Base-by-base conservation (phyloP, 2,329 filamentous ascomycete species). In the Rutstroemia sp. region DNA sequence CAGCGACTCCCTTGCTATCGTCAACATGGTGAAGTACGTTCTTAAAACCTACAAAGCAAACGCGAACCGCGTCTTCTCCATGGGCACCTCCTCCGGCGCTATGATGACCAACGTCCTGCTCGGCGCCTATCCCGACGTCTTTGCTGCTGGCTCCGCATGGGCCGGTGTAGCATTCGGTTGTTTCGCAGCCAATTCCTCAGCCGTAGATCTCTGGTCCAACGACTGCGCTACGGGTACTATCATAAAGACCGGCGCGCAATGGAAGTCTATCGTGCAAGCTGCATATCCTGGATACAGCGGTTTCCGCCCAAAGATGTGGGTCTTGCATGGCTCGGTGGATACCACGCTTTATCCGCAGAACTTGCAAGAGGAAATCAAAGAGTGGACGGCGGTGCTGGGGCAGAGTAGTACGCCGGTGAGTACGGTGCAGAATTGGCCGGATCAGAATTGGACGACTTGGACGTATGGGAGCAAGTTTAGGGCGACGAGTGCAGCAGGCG, bases 21-120 rank as follows among this genome's bases (percentile, higher is more conserved):
- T 76, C 23, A 81, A 79, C 64, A 84, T 84, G 80, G 79, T 83
- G 48, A 72, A 69, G 41, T 83, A 80, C 62, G 73, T 78, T 3
- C 67, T 83, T n/a, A 60, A 66, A 8, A 73, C 73, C 64, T 82
- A 83, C 68, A 70, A 71, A 2, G 80, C 73, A 25, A 77, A 84
- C 63, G 63, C 73, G 30, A 70, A 64, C 58, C 73, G 73, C 54
- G 78, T 84, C 2, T 84, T 77, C 58, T 78, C 78, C 1, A 80
- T 77, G 0, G 81, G 82, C 2, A 52, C 34, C 5, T 52, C 47
- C 4, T 55, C 44, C 8, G 76, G 76, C 1, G 75, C 71, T n/a
- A 78, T 78, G 74, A 77, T 78, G 75, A 76, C 75, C 2, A 77
- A 78, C 59, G 74, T 78, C 1, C 66, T 79, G 41, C 70, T 72